Conservation (phyloP, 2,329 filamentous ascomycete genomes). For the Pseudogymnoascus sp. region DNA sequence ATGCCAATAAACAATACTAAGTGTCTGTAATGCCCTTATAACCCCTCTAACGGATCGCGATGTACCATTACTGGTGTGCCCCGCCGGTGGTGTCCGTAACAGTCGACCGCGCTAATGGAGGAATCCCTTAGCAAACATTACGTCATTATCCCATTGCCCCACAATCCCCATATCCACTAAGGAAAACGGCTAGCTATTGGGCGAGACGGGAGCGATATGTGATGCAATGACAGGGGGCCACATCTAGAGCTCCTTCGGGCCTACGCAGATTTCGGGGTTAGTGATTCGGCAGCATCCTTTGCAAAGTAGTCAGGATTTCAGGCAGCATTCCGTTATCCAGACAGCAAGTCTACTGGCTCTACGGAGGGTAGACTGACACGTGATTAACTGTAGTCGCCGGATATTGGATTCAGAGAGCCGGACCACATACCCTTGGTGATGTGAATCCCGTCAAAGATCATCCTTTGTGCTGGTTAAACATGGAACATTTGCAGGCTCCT, state of each 20-base stretch:
- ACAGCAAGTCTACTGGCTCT: neutral
- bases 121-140: too few relatives aligned
- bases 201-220: too few relatives aligned
- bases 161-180: too few relatives aligned
- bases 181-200: too few relatives aligned
- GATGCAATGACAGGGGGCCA: too few relatives aligned
- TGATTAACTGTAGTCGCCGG: too few relatives aligned
- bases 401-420: neutral
- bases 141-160: too few relatives aligned
- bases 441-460: neutral
- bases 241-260: neutral
- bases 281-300: neutral
- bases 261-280: neutral
- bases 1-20: neutral
- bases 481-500: neutral
- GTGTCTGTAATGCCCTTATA: too few relatives aligned
- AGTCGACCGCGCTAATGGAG: too few relatives aligned
- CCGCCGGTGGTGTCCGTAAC: too few relatives aligned
- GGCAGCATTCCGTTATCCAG: neutral
- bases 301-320: neutral
- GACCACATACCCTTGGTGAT: neutral
- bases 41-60: too few relatives aligned
- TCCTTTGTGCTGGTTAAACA: neutral
- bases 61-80: too few relatives aligned
- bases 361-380: neutral